These are phyloP conservation scores for Solanum boliviense DNA, from an alignment of 257 asterid genomes.

Conservation along the genomic window DNA sequence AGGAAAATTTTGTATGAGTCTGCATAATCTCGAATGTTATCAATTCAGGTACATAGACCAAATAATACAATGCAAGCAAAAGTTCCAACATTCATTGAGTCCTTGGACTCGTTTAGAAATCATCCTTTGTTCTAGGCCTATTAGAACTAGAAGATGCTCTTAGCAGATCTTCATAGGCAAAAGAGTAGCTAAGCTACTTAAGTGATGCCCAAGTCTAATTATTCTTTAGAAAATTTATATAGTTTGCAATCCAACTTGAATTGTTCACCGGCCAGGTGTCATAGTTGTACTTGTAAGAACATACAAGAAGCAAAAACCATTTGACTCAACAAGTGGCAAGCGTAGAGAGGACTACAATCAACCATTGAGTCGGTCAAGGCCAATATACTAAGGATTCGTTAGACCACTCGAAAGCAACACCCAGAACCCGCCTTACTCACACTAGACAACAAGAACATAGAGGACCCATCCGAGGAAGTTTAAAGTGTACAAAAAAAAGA, in stretches of 20 bases:
- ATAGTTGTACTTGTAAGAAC: not conserved
- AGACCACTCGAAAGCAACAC: not conserved
- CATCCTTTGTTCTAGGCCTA: not conserved
- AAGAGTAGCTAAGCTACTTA: not conserved
- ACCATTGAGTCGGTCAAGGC: not conserved
- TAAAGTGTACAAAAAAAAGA: not conserved
- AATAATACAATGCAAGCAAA: not conserved
- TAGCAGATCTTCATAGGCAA: not conserved
- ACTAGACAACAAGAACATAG: not conserved
- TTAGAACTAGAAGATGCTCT: not conserved
- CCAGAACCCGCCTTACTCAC: not conserved
- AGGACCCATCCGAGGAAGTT: not conserved
- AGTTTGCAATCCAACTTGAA: not conserved
- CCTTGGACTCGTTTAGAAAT: not conserved
- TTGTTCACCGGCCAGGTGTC: not conserved
- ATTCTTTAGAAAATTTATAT: not conserved
- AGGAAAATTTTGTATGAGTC: not conserved
- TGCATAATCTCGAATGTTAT: not conserved
- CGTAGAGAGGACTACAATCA: not conserved
- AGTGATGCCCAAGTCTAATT: not conserved
- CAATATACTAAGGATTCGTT: not conserved
- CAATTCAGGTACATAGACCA: not conserved
- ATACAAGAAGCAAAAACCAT: not conserved
- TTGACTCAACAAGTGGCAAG: not conserved
- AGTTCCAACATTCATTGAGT: not conserved